Base-by-base conservation (phyloP, 805 yeast genomes). In the Cyberlindnera bimundalis region DNA sequence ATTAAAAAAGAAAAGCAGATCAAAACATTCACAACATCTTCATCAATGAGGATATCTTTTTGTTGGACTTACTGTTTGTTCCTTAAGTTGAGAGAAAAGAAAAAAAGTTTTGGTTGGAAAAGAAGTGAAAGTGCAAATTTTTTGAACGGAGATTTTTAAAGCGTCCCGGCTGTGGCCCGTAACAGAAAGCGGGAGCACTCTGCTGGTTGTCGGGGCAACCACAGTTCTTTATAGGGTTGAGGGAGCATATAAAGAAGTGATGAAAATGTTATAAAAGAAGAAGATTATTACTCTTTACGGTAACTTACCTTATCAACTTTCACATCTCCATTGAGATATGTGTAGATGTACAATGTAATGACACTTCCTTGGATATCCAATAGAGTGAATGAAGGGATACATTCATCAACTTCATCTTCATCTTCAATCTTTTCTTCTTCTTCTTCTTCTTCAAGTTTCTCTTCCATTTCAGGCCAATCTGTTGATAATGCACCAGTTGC, bases 401-500 rank as follows among this genome's bases (percentile, higher is more conserved):
- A 33, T 4, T 50, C 56, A 6, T 52, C 57, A 9, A 46, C 53
- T 5, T 50, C 51, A 6, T 52, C 47, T 10, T 49, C 59, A 6
- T 50, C 57, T 9, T 50, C 59, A 1, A 41, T 45, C 14, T 47
- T 48, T 13, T 50, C 54, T 24, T 60, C 60, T 1, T 52, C 50
- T 11, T 59, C 58, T 10, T 60, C 67, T 10, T 37, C 60, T 15
- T 59, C 63, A 6, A 61, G 62, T 6, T 3, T 71, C 68, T 4
- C 71, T 20, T 17, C 6, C 4, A 74, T 78, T 2, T 70, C 73
- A 43, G 80, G 80, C 65, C 80, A 78, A 54, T 80, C 82, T 24
- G 84, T 74, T 31, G 74, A 73, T 50, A 74, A 78, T 0, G 97
- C 96, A 19, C 99, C 99, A 0, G 97, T 90, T 30, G 95, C 95